Percentiles rank a stretch among this genome's conserved stretches.
Conservation (phyloP, 2,329 filamentous ascomycete species). For the Venturia oleaginea region DNA sequence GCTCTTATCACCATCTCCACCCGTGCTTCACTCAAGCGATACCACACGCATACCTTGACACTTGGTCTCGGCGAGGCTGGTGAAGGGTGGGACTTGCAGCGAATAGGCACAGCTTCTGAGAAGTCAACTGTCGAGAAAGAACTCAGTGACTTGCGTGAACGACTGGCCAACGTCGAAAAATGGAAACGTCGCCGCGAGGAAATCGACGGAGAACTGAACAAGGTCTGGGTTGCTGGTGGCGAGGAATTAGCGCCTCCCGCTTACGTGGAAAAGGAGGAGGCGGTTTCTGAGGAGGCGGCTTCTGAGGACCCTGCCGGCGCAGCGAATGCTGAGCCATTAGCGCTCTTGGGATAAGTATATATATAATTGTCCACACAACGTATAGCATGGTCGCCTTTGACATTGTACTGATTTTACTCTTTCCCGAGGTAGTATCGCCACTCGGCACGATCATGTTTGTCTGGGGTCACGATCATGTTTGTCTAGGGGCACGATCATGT, state of each 20-base stretch:
- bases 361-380: no score
- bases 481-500: neutral
- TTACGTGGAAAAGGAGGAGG: constrained; percentile 22
- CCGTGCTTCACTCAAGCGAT: constrained; percentile 86
- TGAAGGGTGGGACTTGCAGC: constrained; percentile 86
- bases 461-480: no score
- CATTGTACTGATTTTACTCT: neutral
- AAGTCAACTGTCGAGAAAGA: constrained; percentile 91
- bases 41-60: constrained; percentile 84
- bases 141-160: constrained; percentile 71
- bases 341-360: no score
- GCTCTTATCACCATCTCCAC: constrained; percentile 93
- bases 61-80: constrained; percentile 72
- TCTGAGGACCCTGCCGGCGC: neutral
- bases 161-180: constrained; percentile 69
- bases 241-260: constrained; percentile 30
- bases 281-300: neutral
- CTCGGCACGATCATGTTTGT: no score
- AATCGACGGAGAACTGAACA: constrained; percentile 71
- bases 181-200: constrained; percentile 72
- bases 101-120: constrained; percentile 87
- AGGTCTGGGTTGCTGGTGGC: constrained; percentile 48
- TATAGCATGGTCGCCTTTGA: no score
- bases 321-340: neutral
- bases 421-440: neutral